Evolutionary conservation across 208 protist genomes (phyloP).

Genomic region (Trypanosomatidae sp.): DNA sequence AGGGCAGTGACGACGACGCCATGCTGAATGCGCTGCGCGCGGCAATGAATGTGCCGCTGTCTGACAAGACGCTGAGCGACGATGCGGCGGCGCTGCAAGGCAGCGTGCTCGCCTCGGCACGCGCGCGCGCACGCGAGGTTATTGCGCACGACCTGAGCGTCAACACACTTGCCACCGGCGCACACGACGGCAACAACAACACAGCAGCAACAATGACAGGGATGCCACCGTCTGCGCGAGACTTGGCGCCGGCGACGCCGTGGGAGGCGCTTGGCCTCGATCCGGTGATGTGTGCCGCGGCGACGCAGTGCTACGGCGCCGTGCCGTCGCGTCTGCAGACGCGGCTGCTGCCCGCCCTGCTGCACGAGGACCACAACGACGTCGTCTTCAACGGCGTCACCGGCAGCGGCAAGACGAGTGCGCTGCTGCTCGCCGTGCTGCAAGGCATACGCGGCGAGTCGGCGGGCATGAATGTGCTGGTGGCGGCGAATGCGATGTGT

Average conservation of each 20-base stretch:
- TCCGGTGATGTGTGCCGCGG: constrained; percentile 18
- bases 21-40: too few relatives aligned
- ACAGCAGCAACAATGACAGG: not conserved
- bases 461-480: constrained; percentile 58
- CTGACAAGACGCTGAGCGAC: constrained; percentile 42
- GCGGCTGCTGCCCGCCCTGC: constrained; percentile 46
- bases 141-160: constrained; percentile 30
- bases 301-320: constrained; percentile 22
- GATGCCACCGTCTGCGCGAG: constrained; percentile 8
- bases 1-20: constrained; percentile 2
- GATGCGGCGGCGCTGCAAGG: constrained; percentile 26
- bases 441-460: constrained; percentile 53
- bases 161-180: too few relatives aligned
- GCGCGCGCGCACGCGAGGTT: constrained; percentile 17
- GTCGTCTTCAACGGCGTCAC: constrained; percentile 71
- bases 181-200: constrained; percentile 8
- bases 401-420: constrained; percentile 65
- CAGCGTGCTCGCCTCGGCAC: constrained; percentile 34
- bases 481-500: constrained; percentile 41
- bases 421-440: constrained; percentile 56
- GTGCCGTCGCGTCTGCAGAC: constrained; percentile 50
- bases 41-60: too few relatives aligned
- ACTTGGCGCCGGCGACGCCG: constrained; percentile 15
- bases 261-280: constrained; percentile 50
- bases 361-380: constrained; percentile 80